phyloP scores from a whole-genome alignment of 1,284 basidiomycete genomes.

The Flammula alnicola region DNA sequence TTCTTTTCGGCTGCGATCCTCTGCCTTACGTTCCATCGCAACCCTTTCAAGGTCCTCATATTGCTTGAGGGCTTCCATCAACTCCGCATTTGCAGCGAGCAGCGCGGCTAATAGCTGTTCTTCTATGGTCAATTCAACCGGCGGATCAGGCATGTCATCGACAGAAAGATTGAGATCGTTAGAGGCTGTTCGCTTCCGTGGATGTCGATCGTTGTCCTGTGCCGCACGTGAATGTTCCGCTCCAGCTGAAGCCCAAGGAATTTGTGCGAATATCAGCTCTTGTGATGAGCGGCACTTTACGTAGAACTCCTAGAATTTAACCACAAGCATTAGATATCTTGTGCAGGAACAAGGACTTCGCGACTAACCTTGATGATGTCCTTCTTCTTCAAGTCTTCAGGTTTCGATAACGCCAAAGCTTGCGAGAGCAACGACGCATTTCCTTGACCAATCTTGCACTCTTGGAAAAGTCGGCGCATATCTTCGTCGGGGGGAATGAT shows the following conservation, averaged over 20 bases:
- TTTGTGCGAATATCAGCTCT: constrained; percentile 75
- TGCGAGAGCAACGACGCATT: constrained; percentile 73
- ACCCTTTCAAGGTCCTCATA: constrained; percentile 72
- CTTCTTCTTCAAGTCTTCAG: constrained; percentile 63
- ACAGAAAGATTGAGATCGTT: constrained; percentile 17
- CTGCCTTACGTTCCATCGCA: constrained; percentile 61
- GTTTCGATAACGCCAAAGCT: constrained; percentile 64
- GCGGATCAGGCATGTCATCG: constrained; percentile 33
- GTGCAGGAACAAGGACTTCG: neutral
- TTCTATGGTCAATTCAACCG: constrained; percentile 54
- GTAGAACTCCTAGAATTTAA: constrained; percentile 69
- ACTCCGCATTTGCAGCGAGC: constrained; percentile 61
- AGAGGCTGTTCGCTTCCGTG: constrained; percentile 21
- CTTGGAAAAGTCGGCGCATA: constrained; percentile 75
- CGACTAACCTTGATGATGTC: constrained; percentile 67
- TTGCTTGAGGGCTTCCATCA: constrained; percentile 46
- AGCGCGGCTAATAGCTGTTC: constrained; percentile 68
- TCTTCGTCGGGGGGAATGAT: constrained; percentile 79
- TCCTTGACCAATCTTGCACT: constrained; percentile 75
- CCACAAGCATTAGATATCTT: neutral
- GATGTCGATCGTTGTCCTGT: constrained; percentile 30
- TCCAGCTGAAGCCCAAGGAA: constrained; percentile 78
- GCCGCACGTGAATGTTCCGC: constrained; percentile 64
- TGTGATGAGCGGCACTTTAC: constrained; percentile 72
- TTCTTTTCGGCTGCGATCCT: constrained; percentile 66